Conservation (phyloP, 148 eudicot genomes). For the Vaccinium macrocarpon region DNA sequence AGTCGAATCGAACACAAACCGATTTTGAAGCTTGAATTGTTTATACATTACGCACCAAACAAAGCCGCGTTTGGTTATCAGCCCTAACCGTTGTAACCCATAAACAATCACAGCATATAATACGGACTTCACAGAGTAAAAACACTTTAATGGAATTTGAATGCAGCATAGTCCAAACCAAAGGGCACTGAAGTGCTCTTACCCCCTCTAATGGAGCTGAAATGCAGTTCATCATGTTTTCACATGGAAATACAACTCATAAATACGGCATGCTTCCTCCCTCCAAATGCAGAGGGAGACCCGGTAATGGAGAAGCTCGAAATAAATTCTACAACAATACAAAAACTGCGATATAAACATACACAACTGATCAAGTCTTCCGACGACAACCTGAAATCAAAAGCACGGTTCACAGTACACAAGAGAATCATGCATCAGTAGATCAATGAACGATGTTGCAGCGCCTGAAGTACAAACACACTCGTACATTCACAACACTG, state of each 20-base stretch:
- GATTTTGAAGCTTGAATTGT: no score
- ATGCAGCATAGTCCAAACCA: no score
- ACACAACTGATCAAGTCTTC: neutral
- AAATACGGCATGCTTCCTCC: neutral
- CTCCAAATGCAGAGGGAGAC: neutral
- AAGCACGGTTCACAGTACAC: neutral
- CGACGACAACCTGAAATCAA: neutral
- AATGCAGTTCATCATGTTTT: neutral
- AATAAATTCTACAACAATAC: no score
- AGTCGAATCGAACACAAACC: no score
- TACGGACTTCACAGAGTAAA: no score
- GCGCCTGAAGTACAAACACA: neutral
- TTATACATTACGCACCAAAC: no score
- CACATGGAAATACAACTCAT: no score
- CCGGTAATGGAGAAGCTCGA: neutral
- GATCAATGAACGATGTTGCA: neutral
- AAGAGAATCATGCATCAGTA: neutral
- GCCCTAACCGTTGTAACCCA: no score
- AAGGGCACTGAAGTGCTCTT: no score
- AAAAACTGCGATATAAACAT: neutral
- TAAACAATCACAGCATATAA: no score
- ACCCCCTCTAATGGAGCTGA: neutral
- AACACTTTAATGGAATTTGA: no score
- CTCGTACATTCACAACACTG: neutral
- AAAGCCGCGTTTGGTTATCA: no score